phyloP scores from a whole-genome alignment of 306 rosid genomes.

The Trifolium fragiferum region DNA sequence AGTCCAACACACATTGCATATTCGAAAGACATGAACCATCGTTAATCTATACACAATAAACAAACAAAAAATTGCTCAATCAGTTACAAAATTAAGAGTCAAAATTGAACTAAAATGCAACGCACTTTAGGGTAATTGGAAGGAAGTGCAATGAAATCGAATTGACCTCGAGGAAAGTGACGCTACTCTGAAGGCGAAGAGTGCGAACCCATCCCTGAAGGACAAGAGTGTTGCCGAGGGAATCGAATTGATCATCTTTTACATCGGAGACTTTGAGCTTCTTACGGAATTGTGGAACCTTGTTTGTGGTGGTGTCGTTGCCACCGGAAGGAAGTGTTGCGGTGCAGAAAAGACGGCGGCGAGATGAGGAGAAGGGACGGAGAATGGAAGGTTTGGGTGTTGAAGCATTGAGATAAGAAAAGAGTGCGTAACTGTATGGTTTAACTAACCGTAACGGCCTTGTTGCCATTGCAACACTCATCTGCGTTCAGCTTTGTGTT shows the following conservation, averaged over 20 bases:
- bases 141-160: not conserved
- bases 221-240: slow-evolving; percentile 62
- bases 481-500: not conserved
- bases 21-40: slow-evolving; percentile 95
- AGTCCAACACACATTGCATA: slow-evolving; percentile 85
- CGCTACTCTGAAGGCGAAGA: slow-evolving; percentile 76
- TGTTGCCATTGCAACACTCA: slow-evolving; percentile 38
- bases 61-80: not conserved
- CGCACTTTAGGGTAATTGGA: not conserved
- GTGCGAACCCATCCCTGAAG: slow-evolving; percentile 91
- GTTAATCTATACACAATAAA: slow-evolving; percentile 59
- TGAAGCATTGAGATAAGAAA: slow-evolving; percentile 19
- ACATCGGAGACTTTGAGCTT: slow-evolving; percentile 72
- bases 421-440: slow-evolving; percentile 31
- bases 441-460: slow-evolving; percentile 28
- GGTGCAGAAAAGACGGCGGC: slow-evolving; percentile 56
- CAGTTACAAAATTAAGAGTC: slow-evolving; percentile 1
- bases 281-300: slow-evolving; percentile 75
- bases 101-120: not conserved
- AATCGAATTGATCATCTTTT: slow-evolving; percentile 65
- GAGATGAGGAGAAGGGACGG: slow-evolving; percentile 44
- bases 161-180: slow-evolving; percentile 82
- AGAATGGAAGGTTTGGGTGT: slow-evolving; percentile 37
- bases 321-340: slow-evolving; percentile 55
- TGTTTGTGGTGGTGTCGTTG: slow-evolving; percentile 41